These are phyloP conservation scores for Alternaria ethzedia DNA, from an alignment of 2,329 filamentous ascomycete species.

Conservation along the genomic window DNA sequence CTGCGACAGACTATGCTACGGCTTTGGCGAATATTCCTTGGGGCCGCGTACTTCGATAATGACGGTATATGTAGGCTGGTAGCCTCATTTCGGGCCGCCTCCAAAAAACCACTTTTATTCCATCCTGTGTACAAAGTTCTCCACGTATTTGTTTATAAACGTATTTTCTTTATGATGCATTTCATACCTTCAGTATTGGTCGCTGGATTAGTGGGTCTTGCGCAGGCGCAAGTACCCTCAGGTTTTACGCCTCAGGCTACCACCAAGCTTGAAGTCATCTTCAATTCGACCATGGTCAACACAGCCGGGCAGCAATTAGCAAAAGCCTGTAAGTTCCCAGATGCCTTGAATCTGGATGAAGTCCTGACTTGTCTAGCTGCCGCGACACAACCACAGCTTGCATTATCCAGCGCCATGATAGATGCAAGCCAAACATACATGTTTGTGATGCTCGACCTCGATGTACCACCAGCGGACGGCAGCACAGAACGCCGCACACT, in stretches of 20 bases:
- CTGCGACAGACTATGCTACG: conserved; percentile 30
- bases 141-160: neutral
- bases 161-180: conserved; percentile 22
- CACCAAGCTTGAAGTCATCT: conserved; percentile 40
- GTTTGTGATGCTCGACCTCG: conserved; percentile 47
- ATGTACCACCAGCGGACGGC: conserved; percentile 35
- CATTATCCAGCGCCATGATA: conserved; percentile 22
- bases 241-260: conserved; percentile 38
- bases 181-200: conserved; percentile 31
- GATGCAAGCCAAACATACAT: conserved; percentile 34
- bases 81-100: conserved; percentile 1
- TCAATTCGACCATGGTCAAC: conserved; percentile 39
- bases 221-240: conserved; percentile 41
- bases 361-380: conserved; percentile 29
- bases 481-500: conserved; percentile 37
- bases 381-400: conserved; percentile 36
- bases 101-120: neutral
- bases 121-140: neutral
- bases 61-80: conserved; percentile 17
- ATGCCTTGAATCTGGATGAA: neutral
- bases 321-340: conserved; percentile 33
- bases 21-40: conserved; percentile 18
- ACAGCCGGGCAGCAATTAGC: conserved; percentile 35
- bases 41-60: conserved; percentile 29
- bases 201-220: conserved; percentile 29